Base-by-base conservation (phyloP, 2,329 filamentous ascomycete genomes). In the Exophiala alcalophila region DNA sequence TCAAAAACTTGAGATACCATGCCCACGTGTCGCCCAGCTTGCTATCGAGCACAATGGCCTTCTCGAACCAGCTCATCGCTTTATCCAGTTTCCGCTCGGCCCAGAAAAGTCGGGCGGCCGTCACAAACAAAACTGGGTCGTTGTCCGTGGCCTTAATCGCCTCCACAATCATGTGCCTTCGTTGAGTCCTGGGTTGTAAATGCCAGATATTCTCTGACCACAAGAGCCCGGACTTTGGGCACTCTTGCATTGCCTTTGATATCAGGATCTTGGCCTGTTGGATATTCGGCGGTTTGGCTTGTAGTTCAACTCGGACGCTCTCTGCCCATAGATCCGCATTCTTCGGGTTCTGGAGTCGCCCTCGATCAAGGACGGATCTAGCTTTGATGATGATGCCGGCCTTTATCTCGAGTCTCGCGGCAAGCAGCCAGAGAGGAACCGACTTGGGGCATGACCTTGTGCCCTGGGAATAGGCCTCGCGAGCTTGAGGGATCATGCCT, bases 131-230 rank as follows among this genome's bases (percentile, higher is more conserved):
- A 14, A 83, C 76, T 0, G 92, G 81, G 61, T 97, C 91, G 59
- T 89, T 92, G 61, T 97, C 92, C 4, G 94, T 87, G 65, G 94
- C 94, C 69, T 95, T 94, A 68, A 98, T 94, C 20, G 91, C 94
- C 68, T 97, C 92, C 31, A 97, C 73, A 42, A 85, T 86, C 47
- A 90, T 81, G 3, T 91, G 84, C 65, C 96, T 95, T 44, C 94
- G 85, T 64, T 97, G 89, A 24, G 92, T 94, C 36, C 92, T 83
- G 20, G 85, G 71, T 62, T 97, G 94, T 5, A 98, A 79, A 64
- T 95, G 78, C 87, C 90, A 94, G 62, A 98, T 97, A 53, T 87
- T 87, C 69, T 98, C 92, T 24, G 81, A 83, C 88, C 91, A 97
- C 3, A 98, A 76, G 0, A 94, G 71, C 0, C 92, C 92, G 45